Evolutionary conservation across 495 filamentous ascomycete genomes (phyloP).

Genomic region (Penicillium simplicissimum): DNA sequence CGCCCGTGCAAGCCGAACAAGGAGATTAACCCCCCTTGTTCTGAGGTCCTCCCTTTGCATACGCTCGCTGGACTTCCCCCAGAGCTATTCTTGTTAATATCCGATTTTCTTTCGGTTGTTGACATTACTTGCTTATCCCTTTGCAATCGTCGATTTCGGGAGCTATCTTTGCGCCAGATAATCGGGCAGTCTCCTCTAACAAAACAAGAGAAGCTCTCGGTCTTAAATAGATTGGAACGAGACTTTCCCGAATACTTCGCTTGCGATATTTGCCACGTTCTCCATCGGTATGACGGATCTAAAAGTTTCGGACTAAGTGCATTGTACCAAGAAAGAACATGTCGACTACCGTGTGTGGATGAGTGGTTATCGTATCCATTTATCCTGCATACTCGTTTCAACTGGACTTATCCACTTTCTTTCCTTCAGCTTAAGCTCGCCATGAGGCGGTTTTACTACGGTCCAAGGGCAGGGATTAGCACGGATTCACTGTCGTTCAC

Average conservation of each 20-base stretch:
- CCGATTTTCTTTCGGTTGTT: slow-evolving; percentile 18
- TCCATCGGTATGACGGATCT: slow-evolving; percentile 22
- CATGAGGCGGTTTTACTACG: slow-evolving; percentile 14
- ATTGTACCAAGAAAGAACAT: slow-evolving; percentile 4
- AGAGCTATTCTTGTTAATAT: slow-evolving; percentile 11
- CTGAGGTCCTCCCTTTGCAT: neutral
- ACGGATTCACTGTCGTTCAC: slow-evolving; percentile 11
- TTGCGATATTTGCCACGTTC: slow-evolving; percentile 17
- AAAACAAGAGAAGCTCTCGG: slow-evolving; percentile 7
- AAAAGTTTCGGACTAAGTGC: slow-evolving; percentile 14
- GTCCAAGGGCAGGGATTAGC: slow-evolving; percentile 11
- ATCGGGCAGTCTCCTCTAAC: neutral
- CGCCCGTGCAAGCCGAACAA: neutral
- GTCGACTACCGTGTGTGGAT: slow-evolving; percentile 8
- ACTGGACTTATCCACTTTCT: slow-evolving; percentile 2
- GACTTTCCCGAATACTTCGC: slow-evolving; percentile 18
- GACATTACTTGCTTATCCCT: slow-evolving; percentile 13
- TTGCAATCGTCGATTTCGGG: slow-evolving; percentile 14
- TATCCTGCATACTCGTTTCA: neutral
- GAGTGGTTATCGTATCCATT: neutral
- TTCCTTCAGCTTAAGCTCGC: slow-evolving; percentile 13
- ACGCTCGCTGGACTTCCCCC: slow-evolving; percentile 10
- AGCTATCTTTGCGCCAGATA: neutral
- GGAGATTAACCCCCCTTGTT: neutral
- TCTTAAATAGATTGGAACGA: slow-evolving; percentile 16